Conservation (phyloP, 2,329 filamentous ascomycete species). For the Diaporthe sp. region DNA sequence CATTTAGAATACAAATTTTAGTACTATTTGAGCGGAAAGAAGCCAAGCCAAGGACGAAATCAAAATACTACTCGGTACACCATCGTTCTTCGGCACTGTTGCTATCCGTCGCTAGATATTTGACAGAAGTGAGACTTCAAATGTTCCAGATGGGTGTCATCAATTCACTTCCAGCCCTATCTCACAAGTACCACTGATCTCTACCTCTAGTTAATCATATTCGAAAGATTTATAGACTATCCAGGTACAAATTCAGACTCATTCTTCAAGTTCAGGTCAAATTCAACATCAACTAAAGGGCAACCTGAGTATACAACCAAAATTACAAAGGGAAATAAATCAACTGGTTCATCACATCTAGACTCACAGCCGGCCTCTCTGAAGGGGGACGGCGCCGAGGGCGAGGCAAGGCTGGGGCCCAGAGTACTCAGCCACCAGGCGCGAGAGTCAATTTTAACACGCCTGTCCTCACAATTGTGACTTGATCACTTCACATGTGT, state of each 20-base stretch:
- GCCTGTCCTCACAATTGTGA: not conserved
- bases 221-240: not conserved
- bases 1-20: not conserved
- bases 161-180: not conserved
- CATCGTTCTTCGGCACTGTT: not conserved
- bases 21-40: too few species aligned
- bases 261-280: not conserved
- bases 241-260: too few species aligned
- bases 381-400: not conserved
- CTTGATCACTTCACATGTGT: not conserved
- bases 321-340: not conserved
- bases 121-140: too few species aligned
- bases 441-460: too few species aligned
- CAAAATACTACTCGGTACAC: not conserved
- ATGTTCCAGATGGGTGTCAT: not conserved
- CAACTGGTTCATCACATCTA: not conserved
- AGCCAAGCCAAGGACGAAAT: not conserved
- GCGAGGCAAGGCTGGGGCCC: not conserved
- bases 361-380: not conserved
- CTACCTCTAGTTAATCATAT: not conserved
- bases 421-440: not conserved
- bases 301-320: not conserved
- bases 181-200: not conserved
- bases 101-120: not conserved
- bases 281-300: not conserved